Conservation (phyloP, 352 stramenopile species). For the Elongisporangium undulatum region DNA sequence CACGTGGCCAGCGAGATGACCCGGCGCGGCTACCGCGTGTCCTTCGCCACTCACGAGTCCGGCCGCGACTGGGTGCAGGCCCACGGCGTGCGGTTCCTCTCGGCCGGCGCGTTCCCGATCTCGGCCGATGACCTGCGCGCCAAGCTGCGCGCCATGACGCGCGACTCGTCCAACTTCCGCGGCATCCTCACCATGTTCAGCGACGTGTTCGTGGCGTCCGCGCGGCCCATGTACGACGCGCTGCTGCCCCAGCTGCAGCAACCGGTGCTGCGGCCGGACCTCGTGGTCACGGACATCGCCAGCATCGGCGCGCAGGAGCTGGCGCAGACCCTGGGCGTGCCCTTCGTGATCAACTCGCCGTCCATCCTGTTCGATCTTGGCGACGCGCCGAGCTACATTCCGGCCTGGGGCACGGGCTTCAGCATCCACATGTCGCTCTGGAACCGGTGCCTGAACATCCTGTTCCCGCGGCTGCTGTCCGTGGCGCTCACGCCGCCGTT, state of each 20-base stretch:
- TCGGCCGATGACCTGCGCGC: slow-evolving; percentile 62
- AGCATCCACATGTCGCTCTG: slow-evolving; percentile 80
- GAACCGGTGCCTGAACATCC: slow-evolving; percentile 87
- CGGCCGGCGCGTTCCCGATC: slow-evolving; percentile 67
- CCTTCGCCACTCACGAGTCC: slow-evolving; percentile 82
- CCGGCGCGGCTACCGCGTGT: slow-evolving; percentile 61
- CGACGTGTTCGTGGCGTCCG: slow-evolving; percentile 79
- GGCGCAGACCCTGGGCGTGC: slow-evolving; percentile 68
- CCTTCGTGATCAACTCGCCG: slow-evolving; percentile 82
- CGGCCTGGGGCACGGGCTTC: slow-evolving; percentile 83
- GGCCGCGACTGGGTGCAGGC: slow-evolving; percentile 62
- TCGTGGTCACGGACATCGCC: slow-evolving; percentile 81
- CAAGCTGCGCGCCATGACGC: slow-evolving; percentile 76
- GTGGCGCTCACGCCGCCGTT: slow-evolving; percentile 86
- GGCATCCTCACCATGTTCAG: slow-evolving; percentile 88
- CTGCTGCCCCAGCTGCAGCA: slow-evolving; percentile 43
- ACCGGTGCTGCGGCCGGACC: slow-evolving; percentile 27
- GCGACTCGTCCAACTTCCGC: slow-evolving; percentile 79
- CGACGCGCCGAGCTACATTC: slow-evolving; percentile 66
- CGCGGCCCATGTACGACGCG: slow-evolving; percentile 74
- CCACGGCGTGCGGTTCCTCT: slow-evolving; percentile 62
- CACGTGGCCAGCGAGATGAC: slow-evolving; percentile 75
- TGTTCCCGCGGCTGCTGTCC: slow-evolving; percentile 83
- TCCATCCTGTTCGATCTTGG: slow-evolving; percentile 84
- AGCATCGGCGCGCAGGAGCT: slow-evolving; percentile 78